Evolutionary conservation across 1,284 basidiomycete genomes (phyloP).

Genomic region (Psilocybe mexicana): DNA sequence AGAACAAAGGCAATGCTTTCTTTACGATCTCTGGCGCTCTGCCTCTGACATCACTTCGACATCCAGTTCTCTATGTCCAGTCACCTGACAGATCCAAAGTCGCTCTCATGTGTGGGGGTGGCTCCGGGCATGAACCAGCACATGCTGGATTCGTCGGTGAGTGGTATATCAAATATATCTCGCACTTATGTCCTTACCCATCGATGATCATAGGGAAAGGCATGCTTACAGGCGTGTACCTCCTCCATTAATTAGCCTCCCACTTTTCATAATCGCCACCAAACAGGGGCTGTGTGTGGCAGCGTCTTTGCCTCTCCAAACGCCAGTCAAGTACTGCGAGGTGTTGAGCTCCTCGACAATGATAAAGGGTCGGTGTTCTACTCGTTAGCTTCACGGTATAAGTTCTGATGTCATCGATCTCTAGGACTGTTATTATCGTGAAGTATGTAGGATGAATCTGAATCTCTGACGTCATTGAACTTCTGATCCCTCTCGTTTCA

Average conservation of each 20-base stretch:
- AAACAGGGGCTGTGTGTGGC: constrained; percentile 79
- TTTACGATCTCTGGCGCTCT: background rate
- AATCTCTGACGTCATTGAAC: constrained; percentile 2
- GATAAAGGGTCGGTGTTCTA: constrained; percentile 64
- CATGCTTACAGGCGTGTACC: constrained; percentile 74
- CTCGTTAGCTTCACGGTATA: background rate
- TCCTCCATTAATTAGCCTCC: background rate
- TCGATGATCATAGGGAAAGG: constrained; percentile 56
- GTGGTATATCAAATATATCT: constrained; percentile 3
- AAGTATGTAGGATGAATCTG: constrained; percentile 51
- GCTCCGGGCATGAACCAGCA: constrained; percentile 89
- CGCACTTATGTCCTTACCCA: background rate
- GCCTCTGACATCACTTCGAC: background rate
- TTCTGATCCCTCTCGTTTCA: constrained; percentile 26
- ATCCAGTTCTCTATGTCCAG: constrained; percentile 62
- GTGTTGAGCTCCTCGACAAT: constrained; percentile 77
- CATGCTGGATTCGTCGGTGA: constrained; percentile 81
- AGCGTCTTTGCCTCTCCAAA: constrained; percentile 90
- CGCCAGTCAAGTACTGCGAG: constrained; percentile 77
- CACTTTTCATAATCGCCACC: constrained; percentile 5
- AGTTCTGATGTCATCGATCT: constrained; percentile 6
- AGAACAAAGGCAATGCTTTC: constrained; percentile 56
- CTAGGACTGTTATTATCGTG: constrained; percentile 79
- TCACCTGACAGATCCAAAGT: constrained; percentile 66
- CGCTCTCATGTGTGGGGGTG: constrained; percentile 85